Conservation (phyloP, 2,329 filamentous ascomycete genomes). For the Knoxdaviesia capensis region DNA sequence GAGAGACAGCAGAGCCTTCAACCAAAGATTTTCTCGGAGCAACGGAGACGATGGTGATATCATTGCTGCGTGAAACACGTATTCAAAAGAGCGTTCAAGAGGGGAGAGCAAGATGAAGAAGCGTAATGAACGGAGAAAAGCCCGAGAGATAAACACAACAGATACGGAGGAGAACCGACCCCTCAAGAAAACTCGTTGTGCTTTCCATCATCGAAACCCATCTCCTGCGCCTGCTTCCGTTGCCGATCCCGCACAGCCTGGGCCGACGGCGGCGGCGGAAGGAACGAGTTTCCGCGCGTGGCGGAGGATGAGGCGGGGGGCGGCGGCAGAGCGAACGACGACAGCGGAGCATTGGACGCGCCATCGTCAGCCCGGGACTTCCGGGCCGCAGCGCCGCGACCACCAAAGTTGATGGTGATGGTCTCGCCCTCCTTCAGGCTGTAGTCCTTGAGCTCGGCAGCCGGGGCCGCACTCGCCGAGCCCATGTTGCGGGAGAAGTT, state of each 20-base stretch:
- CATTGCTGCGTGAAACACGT: too few relatives aligned
- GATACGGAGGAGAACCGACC: not conserved
- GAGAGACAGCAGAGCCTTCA: too few relatives aligned
- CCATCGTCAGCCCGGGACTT: conserved; percentile 4
- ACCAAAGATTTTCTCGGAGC: too few relatives aligned
- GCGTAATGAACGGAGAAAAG: too few relatives aligned
- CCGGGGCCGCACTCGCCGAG: conserved; percentile 11
- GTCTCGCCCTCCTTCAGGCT: conserved; percentile 80
- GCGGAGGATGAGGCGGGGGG: conserved; percentile 21
- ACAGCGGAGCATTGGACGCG: conserved; percentile 13
- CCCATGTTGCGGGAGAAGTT: too few relatives aligned
- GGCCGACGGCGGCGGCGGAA: conserved; percentile 48
- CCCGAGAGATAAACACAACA: not conserved
- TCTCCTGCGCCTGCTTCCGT: conserved; percentile 35
- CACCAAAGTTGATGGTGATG: conserved; percentile 41
- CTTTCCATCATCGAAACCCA: conserved; percentile 75
- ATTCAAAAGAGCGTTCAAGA: too few relatives aligned
- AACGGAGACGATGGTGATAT: too few relatives aligned
- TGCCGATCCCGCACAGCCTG: conserved; percentile 40
- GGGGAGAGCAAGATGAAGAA: too few relatives aligned
- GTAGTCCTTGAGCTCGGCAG: conserved; percentile 48
- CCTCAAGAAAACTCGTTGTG: conserved; percentile 59
- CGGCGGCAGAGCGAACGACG: conserved; percentile 54
- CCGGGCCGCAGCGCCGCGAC: conserved; percentile 11
- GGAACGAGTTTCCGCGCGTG: conserved; percentile 17